phyloP scores from a whole-genome alignment of 2,329 filamentous ascomycete species.

The Claviceps quebecensis region DNA sequence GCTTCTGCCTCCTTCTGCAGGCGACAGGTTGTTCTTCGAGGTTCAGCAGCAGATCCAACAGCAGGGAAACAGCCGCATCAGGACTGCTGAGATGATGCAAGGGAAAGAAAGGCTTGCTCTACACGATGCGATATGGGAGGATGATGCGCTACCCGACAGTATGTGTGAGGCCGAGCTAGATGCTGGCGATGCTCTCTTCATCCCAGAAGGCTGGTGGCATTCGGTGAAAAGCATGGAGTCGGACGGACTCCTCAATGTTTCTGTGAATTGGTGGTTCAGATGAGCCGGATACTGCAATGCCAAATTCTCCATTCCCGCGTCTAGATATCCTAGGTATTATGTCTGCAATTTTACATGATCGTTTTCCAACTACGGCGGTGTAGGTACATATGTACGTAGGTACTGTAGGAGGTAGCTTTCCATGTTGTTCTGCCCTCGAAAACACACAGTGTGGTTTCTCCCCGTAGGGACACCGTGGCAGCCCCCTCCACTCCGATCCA shows the following conservation, averaged over 20 bases:
- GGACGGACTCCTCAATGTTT: conserved; percentile 25
- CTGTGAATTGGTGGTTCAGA: conserved; percentile 33
- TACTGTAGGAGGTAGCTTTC: no score
- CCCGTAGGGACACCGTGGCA: conserved; percentile 1
- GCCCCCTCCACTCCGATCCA: conserved; percentile 13
- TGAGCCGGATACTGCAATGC: conserved; percentile 9
- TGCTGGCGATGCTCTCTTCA: conserved; percentile 32
- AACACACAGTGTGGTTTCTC: conserved; percentile 1
- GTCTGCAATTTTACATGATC: neutral
- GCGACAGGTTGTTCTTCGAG: conserved; percentile 46
- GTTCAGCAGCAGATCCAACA: conserved; percentile 29
- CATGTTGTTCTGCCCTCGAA: neutral
- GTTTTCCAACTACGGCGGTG: neutral
- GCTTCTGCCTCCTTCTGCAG: conserved; percentile 51
- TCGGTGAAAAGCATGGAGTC: conserved; percentile 26
- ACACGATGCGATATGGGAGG: conserved; percentile 56
- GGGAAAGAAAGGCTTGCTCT: conserved; percentile 55
- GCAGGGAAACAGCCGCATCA: conserved; percentile 35
- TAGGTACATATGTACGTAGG: no score
- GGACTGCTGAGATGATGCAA: conserved; percentile 84
- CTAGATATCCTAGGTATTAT: neutral
- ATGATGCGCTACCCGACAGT: conserved; percentile 15
- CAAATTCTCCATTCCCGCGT: neutral
- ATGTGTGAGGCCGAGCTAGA: conserved; percentile 41
- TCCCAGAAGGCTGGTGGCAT: conserved; percentile 32